phyloP scores from a whole-genome alignment of 305 asterid genomes.

The Salvia sclarea region DNA sequence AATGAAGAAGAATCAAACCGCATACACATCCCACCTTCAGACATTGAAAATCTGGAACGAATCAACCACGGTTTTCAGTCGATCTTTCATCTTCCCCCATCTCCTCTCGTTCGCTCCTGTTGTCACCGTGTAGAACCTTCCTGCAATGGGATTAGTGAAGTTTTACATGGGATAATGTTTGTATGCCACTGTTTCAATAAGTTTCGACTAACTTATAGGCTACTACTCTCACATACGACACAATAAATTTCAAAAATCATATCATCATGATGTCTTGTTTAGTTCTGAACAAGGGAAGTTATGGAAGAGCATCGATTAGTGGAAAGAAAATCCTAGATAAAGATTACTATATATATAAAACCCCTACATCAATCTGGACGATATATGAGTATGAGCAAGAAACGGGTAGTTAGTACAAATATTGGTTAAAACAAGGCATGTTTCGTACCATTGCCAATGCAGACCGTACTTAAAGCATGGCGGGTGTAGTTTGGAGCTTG shows the following conservation, averaged over 20 bases:
- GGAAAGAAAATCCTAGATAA: neutral
- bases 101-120: constrained; percentile 93
- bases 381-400: neutral
- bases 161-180: neutral
- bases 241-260: no score
- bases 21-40: constrained; percentile 25
- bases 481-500: constrained; percentile 85
- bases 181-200: no score
- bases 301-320: no score
- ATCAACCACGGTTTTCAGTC: constrained; percentile 75
- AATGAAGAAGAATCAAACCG: constrained; percentile 5
- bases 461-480: constrained; percentile 78
- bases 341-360: neutral
- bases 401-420: no score
- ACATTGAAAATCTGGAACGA: constrained; percentile 79
- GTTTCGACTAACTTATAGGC: no score
- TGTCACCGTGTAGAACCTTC: constrained; percentile 88
- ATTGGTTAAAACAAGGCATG: neutral
- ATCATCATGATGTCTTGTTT: no score
- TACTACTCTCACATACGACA: no score
- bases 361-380: no score
- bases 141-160: constrained; percentile 41
- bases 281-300: no score
- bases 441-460: constrained; percentile 72
- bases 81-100: constrained; percentile 93